phyloP scores from a whole-genome alignment of 768 basidiomycete genomes.

The Leccinellum albellum region DNA sequence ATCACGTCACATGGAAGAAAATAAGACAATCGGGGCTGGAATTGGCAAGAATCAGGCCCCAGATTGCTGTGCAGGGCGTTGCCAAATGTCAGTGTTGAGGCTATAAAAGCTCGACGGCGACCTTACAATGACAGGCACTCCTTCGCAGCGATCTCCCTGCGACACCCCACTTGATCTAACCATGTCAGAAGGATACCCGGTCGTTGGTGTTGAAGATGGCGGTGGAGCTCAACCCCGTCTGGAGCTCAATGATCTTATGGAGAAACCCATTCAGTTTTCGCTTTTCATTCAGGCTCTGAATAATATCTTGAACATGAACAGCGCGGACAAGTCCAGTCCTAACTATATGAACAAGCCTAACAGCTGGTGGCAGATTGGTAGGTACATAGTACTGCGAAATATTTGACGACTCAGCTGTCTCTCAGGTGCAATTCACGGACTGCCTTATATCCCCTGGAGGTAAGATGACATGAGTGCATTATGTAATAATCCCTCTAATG shows the following conservation, averaged over 20 bases:
- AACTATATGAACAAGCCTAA: conserved; percentile 15
- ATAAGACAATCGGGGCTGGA: not conserved
- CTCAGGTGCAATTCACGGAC: conserved; percentile 16
- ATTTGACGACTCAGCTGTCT: not conserved
- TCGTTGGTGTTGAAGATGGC: conserved; percentile 4
- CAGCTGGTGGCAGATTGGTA: conserved; percentile 23
- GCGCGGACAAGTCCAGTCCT: not conserved
- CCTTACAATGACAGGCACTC: not conserved
- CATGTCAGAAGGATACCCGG: conserved; percentile 13
- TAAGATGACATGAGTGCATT: not conserved
- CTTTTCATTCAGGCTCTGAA: conserved; percentile 17
- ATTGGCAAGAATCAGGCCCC: not conserved
- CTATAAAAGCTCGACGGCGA: not conserved
- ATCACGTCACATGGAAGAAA: not conserved
- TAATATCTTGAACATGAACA: conserved; percentile 5
- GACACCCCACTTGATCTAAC: not conserved
- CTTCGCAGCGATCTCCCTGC: not conserved
- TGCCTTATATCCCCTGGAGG: conserved; percentile 15
- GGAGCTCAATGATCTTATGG: conserved; percentile 15
- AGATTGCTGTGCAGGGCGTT: not conserved
- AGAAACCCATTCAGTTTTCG: conserved; percentile 14
- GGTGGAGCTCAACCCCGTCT: conserved; percentile 11
- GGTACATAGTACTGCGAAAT: not conserved
- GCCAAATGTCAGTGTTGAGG: not conserved
- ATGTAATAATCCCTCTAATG: not conserved